Base-by-base conservation (phyloP, 768 basidiomycete genomes). In the Russula sp. region DNA sequence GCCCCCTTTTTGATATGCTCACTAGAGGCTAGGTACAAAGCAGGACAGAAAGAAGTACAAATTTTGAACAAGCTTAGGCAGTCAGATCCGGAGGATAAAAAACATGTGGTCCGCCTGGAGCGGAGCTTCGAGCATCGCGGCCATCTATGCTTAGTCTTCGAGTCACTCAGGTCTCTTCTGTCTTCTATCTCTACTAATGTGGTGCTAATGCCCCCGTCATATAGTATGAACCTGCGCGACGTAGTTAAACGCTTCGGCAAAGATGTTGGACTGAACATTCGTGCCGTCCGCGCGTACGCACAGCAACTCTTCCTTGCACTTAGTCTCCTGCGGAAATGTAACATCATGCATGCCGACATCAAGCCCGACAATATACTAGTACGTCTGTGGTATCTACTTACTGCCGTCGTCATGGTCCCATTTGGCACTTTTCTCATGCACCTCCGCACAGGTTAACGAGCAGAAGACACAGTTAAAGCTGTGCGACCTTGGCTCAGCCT, bases 331-430 rank as follows among this genome's bases (percentile, higher is more conserved):
- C 84, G 86, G 69, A 98, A 98, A 77, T 83, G 86, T 64, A 93
- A 90, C 68, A 86, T 98, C 64, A 97, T 98, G 85, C 97, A 99
- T 71, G 97, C 97, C 8, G 97, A 99, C 73, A 92, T 99, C 74
- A 98, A 98, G 75, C 97, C 97, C 22, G 97, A 98, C 74, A 98
- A 98, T 73, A 96, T 99, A 49, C 75, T 98, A 71, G 95, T 94
- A 67, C 36, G 87, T 81, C 40, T 53, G 20, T 63, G 59, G 34
- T 59, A 24, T 8, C 22, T 50, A 30, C 14, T 14, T 26, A 16
- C 49, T 34, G 11, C 22, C 5, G 26, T 30, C 28, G 10, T 42
- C 24, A 59, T 24, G 6, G 34, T 42, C 24, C 44, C 8, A 9
- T 62, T 57, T 48, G 52, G 44, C 24, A 42, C 13, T 55, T 51